Percentiles rank a stretch among this genome's conserved stretches.
Evolutionary conservation across 768 basidiomycete genomes (phyloP).

Genomic region (Xerocomus spinulosus): DNA sequence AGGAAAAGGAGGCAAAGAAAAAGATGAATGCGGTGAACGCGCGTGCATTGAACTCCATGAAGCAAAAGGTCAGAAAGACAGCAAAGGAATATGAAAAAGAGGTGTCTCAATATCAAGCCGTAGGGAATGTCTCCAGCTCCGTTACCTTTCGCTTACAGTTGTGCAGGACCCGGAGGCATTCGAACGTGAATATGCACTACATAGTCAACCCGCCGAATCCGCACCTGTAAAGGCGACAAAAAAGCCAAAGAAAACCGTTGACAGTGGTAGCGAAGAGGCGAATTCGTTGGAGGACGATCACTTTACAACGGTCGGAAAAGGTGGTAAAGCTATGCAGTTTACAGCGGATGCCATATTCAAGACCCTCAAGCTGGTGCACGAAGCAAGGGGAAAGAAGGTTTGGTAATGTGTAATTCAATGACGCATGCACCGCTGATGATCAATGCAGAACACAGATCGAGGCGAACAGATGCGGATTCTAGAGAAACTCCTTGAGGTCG

Average conservation of each 20-base stretch:
- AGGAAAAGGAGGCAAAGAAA: constrained; percentile 90
- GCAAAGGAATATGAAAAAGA: constrained; percentile 84
- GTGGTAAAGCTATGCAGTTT: constrained; percentile 78
- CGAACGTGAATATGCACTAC: constrained; percentile 64
- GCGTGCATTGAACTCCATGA: constrained; percentile 94
- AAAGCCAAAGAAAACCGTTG: constrained; percentile 32
- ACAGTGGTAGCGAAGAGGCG: constrained; percentile 41
- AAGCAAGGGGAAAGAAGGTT: constrained; percentile 95
- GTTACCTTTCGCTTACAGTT: not conserved
- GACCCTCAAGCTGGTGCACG: constrained; percentile 84
- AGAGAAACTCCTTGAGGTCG: constrained; percentile 80
- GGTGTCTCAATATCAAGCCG: constrained; percentile 74
- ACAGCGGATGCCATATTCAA: constrained; percentile 89
- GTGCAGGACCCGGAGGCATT: constrained; percentile 84
- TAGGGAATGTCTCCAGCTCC: constrained; percentile 31
- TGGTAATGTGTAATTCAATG: constrained; percentile 13
- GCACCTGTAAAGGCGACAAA: constrained; percentile 34
- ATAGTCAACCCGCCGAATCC: constrained; percentile 45
- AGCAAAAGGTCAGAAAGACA: constrained; percentile 93
- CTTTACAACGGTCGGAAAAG: constrained; percentile 89
- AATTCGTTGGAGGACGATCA: constrained; percentile 47
- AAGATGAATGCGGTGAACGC: constrained; percentile 95
- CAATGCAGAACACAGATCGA: constrained; percentile 85
- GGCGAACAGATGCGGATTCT: constrained; percentile 90
- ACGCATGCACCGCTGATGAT: not conserved